Conservation (phyloP, 169 alveolate genomes). For the Neospora caninum region DNA sequence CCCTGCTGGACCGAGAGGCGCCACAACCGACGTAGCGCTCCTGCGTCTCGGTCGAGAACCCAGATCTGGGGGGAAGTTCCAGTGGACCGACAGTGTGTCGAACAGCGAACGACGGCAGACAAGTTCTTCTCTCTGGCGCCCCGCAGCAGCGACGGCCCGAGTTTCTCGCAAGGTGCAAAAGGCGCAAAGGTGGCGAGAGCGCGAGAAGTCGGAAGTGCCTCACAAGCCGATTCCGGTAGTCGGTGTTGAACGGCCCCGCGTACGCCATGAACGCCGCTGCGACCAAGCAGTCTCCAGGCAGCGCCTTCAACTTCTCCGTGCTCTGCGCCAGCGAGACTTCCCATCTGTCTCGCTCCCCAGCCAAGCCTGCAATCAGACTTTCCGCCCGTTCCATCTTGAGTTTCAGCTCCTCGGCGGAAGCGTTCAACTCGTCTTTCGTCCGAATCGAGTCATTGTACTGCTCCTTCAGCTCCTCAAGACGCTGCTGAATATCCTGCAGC, state of each 20-base stretch:
- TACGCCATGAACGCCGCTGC: slow-evolving; percentile 93
- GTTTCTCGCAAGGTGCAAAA: no score
- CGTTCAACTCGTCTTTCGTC: slow-evolving; percentile 87
- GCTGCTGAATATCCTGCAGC: slow-evolving; percentile 83
- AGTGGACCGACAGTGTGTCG: no score
- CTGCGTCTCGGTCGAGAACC: no score
- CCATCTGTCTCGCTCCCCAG: slow-evolving; percentile 95
- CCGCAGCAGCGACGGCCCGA: no score
- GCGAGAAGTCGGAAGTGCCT: background rate
- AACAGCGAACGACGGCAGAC: no score
- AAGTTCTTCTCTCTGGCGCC: no score
- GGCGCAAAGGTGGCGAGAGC: background rate
- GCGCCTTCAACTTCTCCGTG: slow-evolving; percentile 84
- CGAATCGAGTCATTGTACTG: slow-evolving; percentile 87
- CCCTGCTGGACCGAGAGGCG: no score
- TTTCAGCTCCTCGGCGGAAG: slow-evolving; percentile 79
- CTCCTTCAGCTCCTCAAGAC: slow-evolving; percentile 82
- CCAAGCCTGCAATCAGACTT: slow-evolving; percentile 91
- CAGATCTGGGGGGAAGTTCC: no score
- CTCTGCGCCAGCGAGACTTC: slow-evolving; percentile 84
- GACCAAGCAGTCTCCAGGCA: slow-evolving; percentile 85
- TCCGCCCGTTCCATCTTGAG: slow-evolving; percentile 93
- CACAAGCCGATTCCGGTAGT: slow-evolving; percentile 81
- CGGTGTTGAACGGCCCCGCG: slow-evolving; percentile 94
- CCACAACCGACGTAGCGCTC: no score